Percentiles rank a stretch among this genome's conserved stretches.
Conservation (phyloP, 2,329 filamentous ascomycete genomes). For the Hirsutella rhossiliensis region DNA sequence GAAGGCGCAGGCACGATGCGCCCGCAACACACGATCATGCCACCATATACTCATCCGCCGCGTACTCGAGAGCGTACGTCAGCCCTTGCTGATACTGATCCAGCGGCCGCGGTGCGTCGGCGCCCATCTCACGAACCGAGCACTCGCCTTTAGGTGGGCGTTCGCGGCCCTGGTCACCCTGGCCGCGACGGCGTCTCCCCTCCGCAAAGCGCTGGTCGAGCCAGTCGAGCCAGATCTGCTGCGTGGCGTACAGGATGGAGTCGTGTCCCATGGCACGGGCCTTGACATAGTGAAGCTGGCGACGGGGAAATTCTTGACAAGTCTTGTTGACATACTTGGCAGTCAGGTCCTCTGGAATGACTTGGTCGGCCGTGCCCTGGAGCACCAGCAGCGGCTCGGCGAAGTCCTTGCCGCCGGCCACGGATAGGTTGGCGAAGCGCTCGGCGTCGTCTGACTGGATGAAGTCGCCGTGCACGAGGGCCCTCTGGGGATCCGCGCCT, state of each 20-base stretch:
- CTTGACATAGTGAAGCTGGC: slow-evolving; percentile 8
- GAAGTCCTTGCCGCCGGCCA: slow-evolving; percentile 18
- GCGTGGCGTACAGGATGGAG: slow-evolving; percentile 8
- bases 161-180: background rate
- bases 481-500: background rate
- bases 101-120: slow-evolving; percentile 3
- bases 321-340: slow-evolving; percentile 8
- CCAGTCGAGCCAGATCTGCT: slow-evolving; percentile 13
- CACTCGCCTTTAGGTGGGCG: background rate
- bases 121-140: slow-evolving; percentile 2
- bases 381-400: slow-evolving; percentile 23
- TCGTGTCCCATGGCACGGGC: slow-evolving; percentile 7
- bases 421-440: slow-evolving; percentile 12
- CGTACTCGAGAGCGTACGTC: slow-evolving; percentile 4
- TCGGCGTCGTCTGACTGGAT: slow-evolving; percentile 8
- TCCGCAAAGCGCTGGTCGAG: slow-evolving; percentile 9
- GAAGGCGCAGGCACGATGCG: too few species aligned
- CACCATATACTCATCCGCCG: slow-evolving; percentile 4
- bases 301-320: slow-evolving; percentile 6
- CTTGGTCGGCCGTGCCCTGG: slow-evolving; percentile 16
- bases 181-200: too few species aligned
- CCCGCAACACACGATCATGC: background rate
- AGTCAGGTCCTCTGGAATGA: slow-evolving; percentile 6
- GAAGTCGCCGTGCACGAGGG: slow-evolving; percentile 6
- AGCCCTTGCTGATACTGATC: slow-evolving; percentile 3